phyloP scores from a whole-genome alignment of 192 early-diverging fungal genomes.

The Podila minutissima region DNA sequence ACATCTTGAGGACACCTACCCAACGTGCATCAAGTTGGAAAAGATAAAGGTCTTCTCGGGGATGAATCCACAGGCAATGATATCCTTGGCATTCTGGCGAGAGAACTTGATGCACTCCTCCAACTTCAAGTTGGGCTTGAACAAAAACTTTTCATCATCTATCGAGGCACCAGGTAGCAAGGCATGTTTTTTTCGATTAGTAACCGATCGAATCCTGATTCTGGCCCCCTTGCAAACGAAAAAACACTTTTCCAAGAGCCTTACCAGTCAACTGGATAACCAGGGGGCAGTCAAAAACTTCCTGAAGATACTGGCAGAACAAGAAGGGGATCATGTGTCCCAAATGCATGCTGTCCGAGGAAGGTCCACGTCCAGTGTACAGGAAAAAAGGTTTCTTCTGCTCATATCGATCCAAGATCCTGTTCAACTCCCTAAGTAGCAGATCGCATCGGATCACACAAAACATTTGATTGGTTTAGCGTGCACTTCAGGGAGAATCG shows the following conservation, averaged over 20 bases:
- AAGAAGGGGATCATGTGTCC: slow-evolving; percentile 98
- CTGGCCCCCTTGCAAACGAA: not conserved
- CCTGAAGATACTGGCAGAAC: slow-evolving; percentile 97
- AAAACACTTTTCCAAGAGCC: not conserved
- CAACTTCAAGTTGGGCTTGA: slow-evolving; percentile 87
- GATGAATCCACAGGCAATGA: slow-evolving; percentile 95
- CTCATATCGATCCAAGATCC: slow-evolving; percentile 91
- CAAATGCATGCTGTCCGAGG: slow-evolving; percentile 90
- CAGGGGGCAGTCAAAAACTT: slow-evolving; percentile 93
- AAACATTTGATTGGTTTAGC: slow-evolving; percentile 1
- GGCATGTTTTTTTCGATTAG: not conserved
- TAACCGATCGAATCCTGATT: not conserved
- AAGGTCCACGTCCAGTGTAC: slow-evolving; percentile 98
- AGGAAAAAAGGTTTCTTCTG: slow-evolving; percentile 97
- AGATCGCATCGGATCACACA: not conserved
- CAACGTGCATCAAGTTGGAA: slow-evolving; percentile 90
- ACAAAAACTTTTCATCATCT: slow-evolving; percentile 99
- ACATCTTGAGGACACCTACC: slow-evolving; percentile 54
- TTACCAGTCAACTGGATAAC: slow-evolving; percentile 93
- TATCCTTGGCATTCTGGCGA: slow-evolving; percentile 88
- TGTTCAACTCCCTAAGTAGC: slow-evolving; percentile 73
- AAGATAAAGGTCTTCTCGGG: slow-evolving; percentile 98
- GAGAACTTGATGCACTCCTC: slow-evolving; percentile 83
- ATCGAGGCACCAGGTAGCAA: not conserved
- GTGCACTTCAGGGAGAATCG: too few species aligned